Percentiles rank a stretch among this genome's conserved stretches.
Conservation (phyloP, 345 rosid species). For the Erysimum cheiranthoides region DNA sequence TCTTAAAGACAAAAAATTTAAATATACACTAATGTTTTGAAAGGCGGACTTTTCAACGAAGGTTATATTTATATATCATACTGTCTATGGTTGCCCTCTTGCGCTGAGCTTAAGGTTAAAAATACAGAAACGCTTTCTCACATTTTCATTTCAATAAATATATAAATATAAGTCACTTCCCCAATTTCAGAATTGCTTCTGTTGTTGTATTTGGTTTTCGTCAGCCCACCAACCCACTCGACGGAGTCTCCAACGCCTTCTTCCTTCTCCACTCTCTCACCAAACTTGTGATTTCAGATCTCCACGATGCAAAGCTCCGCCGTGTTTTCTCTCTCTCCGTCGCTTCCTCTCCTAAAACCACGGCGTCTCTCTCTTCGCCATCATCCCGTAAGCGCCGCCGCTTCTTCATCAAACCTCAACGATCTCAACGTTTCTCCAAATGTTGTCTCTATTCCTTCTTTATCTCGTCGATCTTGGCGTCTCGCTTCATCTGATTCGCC, state of each 20-base stretch:
- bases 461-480: conserved; percentile 75
- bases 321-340: conserved; percentile 54
- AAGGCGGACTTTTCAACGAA: conserved; percentile 22
- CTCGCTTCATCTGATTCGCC: conserved; percentile 44
- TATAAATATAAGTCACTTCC: conserved; percentile 1
- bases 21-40: neutral
- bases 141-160: conserved; percentile 10
- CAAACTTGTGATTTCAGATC: conserved; percentile 41
- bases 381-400: conserved; percentile 20
- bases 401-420: conserved; percentile 41
- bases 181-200: conserved; percentile 4
- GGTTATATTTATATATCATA: too few species aligned
- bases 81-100: too few species aligned
- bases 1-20: too few species aligned
- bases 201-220: conserved; percentile 5
- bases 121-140: neutral
- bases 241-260: conserved; percentile 56
- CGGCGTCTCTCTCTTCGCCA: conserved; percentile 45
- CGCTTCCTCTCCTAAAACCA: conserved; percentile 50
- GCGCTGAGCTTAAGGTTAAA: neutral
- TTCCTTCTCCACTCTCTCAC: conserved; percentile 10
- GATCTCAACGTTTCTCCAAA: conserved; percentile 48
- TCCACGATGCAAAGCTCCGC: conserved; percentile 79
- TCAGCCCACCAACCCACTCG: conserved; percentile 46
- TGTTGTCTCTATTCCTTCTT: conserved; percentile 54